Evolutionary conservation across 208 protist genomes (phyloP), one percentile per base, ranked within the genome.

Genomic region (Lotmaria passim): DNA sequence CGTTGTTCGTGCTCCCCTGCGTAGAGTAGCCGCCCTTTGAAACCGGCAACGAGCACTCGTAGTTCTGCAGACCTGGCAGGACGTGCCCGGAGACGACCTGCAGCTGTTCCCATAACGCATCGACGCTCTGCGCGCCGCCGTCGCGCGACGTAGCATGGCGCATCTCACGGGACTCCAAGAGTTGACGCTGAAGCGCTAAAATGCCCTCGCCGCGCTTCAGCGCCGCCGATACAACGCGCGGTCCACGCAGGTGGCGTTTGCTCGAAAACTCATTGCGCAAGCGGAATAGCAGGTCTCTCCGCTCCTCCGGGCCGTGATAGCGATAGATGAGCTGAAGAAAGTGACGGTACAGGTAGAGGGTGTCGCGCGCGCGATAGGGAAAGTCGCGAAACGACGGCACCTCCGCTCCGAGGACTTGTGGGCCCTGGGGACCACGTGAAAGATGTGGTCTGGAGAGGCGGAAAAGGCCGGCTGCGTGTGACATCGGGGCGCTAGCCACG

Each of bases 311-410:
- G 0, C 76, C 69, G 62, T 94, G 77, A 43, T 83, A 61, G 56
- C 79, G 76, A 67, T 93, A 83, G 59, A 96, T 90, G 64, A 94
- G 85, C n/a, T 82, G 82, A 12, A 93, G 82, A 39, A 96, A 93
- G 68, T 84, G 66, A 6, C 81, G 73, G 74, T 96, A 96, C 6
- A 94, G 75, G 46, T 87, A 60, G 17, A 96, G 73, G 0, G 84
- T 80, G 24, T 94, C 86, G 17, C 73, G 79, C 11, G 88, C 86
- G 2, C 71, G 76, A 56, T 87, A 92, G 7, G 91, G 88, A 57
- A 89, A 96, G 72, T 89, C 44, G 33, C 67, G 68, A 60, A 87
- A 96, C 21, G 83, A 87, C 12, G 89, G 83, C 34, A 96, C 91
- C 7, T 81, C 58, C 12, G 85, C 51, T 23, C 91, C 91, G 31